Conservation (phyloP, 306 rosid genomes). For the Medicago arabica region DNA sequence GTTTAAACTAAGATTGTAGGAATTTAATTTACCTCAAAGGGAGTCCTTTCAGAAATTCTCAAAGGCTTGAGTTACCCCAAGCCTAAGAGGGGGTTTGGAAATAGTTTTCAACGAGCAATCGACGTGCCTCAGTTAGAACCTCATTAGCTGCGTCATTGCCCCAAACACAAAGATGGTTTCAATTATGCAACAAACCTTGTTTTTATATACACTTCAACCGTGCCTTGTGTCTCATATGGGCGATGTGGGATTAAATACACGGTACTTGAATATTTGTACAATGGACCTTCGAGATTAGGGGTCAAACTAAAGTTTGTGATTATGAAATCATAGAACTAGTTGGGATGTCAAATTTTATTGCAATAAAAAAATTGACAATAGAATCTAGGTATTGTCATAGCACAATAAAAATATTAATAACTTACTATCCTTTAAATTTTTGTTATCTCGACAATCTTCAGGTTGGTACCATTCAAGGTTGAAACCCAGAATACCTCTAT, state of each 20-base stretch:
- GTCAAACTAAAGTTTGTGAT: too few species aligned
- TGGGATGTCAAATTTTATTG: too few species aligned
- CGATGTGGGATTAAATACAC: neutral
- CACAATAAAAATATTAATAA: too few species aligned
- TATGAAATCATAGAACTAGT: too few species aligned
- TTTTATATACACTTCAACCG: neutral
- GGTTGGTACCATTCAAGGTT: too few species aligned
- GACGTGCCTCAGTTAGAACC: slow-evolving; percentile 22
- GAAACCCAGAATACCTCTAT: too few species aligned
- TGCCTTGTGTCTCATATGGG: neutral
- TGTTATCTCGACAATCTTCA: too few species aligned
- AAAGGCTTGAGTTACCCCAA: slow-evolving; percentile 8
- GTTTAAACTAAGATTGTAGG: neutral
- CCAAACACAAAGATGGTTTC: slow-evolving; percentile 9
- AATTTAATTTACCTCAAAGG: slow-evolving; percentile 10
- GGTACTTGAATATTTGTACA: too few species aligned
- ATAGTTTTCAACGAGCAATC: slow-evolving; percentile 30
- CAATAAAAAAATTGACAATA: too few species aligned
- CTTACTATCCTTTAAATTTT: too few species aligned
- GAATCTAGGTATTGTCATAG: too few species aligned
- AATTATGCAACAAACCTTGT: accelerated
- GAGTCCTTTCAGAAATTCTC: slow-evolving; percentile 22
- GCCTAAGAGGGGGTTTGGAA: slow-evolving; percentile 34
- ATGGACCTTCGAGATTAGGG: too few species aligned
- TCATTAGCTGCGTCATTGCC: slow-evolving; percentile 29